Percentiles rank a stretch among this genome's conserved stretches.
These are phyloP conservation scores for Myriosclerotinia duriaeana DNA, from an alignment of 2,329 filamentous ascomycete species.

Conservation along the genomic window DNA sequence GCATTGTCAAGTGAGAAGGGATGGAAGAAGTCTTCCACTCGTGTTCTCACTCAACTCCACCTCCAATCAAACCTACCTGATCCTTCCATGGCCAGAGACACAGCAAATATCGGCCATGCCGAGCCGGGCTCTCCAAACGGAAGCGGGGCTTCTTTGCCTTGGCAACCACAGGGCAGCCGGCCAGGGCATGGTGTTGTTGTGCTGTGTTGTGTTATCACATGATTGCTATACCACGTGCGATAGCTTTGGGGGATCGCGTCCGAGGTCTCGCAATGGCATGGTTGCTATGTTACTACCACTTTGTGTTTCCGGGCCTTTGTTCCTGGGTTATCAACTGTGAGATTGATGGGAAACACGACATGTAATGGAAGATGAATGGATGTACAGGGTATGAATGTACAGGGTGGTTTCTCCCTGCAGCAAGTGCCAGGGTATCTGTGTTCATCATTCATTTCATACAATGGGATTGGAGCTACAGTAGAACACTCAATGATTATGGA, in stretches of 20 bases:
- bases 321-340: conserved; percentile 2
- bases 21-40: background rate
- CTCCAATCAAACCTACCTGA: conserved; percentile 8
- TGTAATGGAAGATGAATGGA: background rate
- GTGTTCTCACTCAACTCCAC: conserved; percentile 5
- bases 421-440: background rate
- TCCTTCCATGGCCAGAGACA: background rate
- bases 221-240: conserved; percentile 15
- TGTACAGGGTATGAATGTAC: background rate
- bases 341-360: conserved; percentile 15
- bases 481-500: background rate
- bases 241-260: background rate
- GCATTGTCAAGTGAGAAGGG: background rate
- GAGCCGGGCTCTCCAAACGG: background rate
- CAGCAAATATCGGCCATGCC: conserved; percentile 8
- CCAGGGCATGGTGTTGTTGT: background rate
- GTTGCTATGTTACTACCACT: conserved; percentile 6
- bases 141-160: conserved; percentile 3
- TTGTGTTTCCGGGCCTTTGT: conserved; percentile 9
- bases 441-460: background rate
- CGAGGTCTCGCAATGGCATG: conserved; percentile 10
- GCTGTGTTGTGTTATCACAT: conserved; percentile 10
- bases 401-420: background rate
- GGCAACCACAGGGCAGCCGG: background rate
- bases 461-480: no score